Percentiles rank a stretch among this genome's conserved stretches.
Evolutionary conservation across 2,329 filamentous ascomycete species (phyloP).

Genomic region (Xylariaceae sp.): DNA sequence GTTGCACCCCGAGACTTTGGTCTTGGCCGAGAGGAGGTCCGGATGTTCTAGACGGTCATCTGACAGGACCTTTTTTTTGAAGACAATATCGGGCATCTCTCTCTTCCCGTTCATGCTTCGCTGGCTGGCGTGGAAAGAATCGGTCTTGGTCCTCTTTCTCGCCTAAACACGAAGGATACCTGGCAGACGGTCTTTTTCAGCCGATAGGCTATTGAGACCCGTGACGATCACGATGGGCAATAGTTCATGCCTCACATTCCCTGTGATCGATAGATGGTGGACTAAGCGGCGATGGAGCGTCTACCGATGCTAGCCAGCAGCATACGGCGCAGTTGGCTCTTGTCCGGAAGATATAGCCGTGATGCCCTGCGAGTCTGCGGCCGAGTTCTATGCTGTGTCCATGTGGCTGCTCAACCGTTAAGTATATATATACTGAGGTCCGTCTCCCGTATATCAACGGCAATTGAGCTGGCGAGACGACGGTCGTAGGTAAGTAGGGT

Average conservation of each 20-base stretch:
- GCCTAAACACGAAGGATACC: not conserved
- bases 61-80: not conserved
- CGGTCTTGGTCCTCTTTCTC: not conserved
- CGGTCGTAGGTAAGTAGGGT: not conserved
- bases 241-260: conserved; percentile 2
- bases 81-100: not conserved
- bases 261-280: not conserved
- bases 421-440: too few species aligned
- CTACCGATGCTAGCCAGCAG: not conserved
- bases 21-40: not conserved
- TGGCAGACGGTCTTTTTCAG: not conserved
- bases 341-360: not conserved
- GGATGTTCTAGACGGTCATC: not conserved
- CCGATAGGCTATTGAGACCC: conserved; percentile 1
- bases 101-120: not conserved
- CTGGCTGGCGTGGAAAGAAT: not conserved
- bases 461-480: not conserved
- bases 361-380: not conserved
- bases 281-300: not conserved
- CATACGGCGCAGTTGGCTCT: not conserved
- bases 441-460: not conserved
- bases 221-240: conserved; percentile 10
- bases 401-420: not conserved
- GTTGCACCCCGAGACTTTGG: not conserved
- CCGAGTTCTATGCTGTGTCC: not conserved